Percentiles rank a stretch among this genome's conserved stretches.
phyloP scores from a whole-genome alignment of 2,329 filamentous ascomycete genomes.

The Sporothrix brasiliensis region DNA sequence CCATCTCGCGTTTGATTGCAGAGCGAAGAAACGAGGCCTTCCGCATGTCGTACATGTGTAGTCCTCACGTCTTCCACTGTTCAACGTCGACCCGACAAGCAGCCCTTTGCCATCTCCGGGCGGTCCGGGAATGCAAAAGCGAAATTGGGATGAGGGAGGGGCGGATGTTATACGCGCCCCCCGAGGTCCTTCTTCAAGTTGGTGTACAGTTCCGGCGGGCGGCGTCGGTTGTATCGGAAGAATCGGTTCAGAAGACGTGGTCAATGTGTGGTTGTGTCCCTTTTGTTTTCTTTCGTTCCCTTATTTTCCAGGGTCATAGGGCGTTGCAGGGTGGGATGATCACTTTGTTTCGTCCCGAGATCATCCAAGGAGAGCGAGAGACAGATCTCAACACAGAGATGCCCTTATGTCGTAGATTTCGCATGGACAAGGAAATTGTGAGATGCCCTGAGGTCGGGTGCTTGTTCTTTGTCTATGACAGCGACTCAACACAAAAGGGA shows the following conservation, averaged over 20 bases:
- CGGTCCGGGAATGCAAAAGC: background rate
- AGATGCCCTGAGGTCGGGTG: too few species aligned
- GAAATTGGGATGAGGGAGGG: background rate
- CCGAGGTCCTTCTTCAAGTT: background rate
- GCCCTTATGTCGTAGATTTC: too few species aligned
- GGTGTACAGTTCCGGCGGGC: background rate
- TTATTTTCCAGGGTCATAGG: background rate
- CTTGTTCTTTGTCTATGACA: too few species aligned
- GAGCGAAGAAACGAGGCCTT: background rate
- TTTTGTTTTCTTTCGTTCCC: background rate
- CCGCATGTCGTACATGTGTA: too few species aligned
- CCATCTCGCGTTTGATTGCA: background rate
- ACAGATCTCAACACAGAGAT: too few species aligned
- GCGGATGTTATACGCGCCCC: background rate
- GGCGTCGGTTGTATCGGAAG: conserved; percentile 1
- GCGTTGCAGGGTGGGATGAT: conserved; percentile 1
- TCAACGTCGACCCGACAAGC: background rate
- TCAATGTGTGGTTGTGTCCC: too few species aligned
- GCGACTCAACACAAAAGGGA: too few species aligned
- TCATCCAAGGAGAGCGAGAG: too few species aligned
- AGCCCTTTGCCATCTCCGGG: background rate
- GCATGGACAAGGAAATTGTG: too few species aligned
- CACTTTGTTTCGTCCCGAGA: too few species aligned
- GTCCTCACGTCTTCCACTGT: background rate
- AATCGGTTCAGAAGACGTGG: background rate